A percentile compares a stretch with the other conserved stretches of the same genome.
Evolutionary conservation across 352 stramenopile species (phyloP).

Genomic region (Phytophthora pluvialis): DNA sequence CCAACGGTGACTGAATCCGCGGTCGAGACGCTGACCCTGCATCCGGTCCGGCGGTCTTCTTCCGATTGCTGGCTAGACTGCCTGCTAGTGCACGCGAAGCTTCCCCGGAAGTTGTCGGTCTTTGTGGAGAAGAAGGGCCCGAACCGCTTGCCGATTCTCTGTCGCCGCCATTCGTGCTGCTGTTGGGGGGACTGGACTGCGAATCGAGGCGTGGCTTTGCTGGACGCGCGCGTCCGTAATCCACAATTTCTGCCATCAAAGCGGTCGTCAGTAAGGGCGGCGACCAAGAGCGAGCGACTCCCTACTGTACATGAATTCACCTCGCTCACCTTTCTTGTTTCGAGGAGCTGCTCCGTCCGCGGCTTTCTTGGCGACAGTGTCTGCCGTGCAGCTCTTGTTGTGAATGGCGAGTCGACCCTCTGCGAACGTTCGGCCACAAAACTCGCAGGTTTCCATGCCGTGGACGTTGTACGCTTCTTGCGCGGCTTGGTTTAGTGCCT

Average conservation of each 20-base stretch:
- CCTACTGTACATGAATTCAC: too few species aligned
- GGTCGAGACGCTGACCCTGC: slow-evolving; percentile 11
- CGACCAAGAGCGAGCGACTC: not conserved
- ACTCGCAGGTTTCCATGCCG: slow-evolving; percentile 82
- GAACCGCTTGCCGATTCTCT: not conserved
- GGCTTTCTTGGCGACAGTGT: slow-evolving; percentile 52
- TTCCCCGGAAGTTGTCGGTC: slow-evolving; percentile 21
- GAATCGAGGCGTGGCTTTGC: slow-evolving; percentile 13
- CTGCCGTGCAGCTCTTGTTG: slow-evolving; percentile 59
- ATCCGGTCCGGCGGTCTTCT: slow-evolving; percentile 42
- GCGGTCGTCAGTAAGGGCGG: not conserved
- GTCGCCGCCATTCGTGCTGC: not conserved
- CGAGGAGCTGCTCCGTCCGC: slow-evolving; percentile 56
- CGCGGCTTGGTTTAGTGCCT: slow-evolving; percentile 69
- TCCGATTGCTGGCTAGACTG: slow-evolving; percentile 70
- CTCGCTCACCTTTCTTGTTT: slow-evolving; percentile 58
- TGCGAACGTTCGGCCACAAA: slow-evolving; percentile 76
- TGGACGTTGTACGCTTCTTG: slow-evolving; percentile 77
- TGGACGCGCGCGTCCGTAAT: slow-evolving; percentile 41
- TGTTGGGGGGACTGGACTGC: slow-evolving; percentile 8
- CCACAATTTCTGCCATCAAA: slow-evolving; percentile 28
- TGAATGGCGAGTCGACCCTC: slow-evolving; percentile 78
- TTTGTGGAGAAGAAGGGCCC: slow-evolving; percentile 16
- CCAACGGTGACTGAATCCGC: slow-evolving; percentile 53
- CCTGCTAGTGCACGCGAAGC: slow-evolving; percentile 44